Evolutionary conservation across 768 basidiomycete species (phyloP).

Genomic region (Termitomyces sp.): DNA sequence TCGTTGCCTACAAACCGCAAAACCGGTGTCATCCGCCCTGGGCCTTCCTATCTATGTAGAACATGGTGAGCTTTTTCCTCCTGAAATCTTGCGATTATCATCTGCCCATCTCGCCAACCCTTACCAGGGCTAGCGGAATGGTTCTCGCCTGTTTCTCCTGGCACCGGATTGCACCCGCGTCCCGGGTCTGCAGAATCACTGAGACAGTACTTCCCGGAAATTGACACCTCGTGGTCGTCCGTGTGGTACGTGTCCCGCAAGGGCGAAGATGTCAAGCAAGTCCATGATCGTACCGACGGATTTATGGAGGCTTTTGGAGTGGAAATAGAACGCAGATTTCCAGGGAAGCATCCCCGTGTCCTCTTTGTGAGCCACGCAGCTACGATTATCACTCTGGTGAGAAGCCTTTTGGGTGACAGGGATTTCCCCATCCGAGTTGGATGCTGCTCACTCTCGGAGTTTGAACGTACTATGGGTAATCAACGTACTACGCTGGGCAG

Average conservation of each 20-base stretch:
- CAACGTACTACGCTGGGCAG: conserved; percentile 30
- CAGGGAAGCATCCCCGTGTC: conserved; percentile 45
- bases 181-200: conserved; percentile 58
- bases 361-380: conserved; percentile 77
- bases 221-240: conserved; percentile 64
- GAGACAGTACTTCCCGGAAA: conserved; percentile 51
- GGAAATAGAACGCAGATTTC: conserved; percentile 45
- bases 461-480: conserved; percentile 35
- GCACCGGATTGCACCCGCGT: conserved; percentile 75
- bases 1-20: conserved; percentile 82
- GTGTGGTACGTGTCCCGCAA: conserved; percentile 70
- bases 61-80: conserved; percentile 51
- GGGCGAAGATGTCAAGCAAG: conserved; percentile 64
- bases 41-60: conserved; percentile 73
- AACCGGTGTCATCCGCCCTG: conserved; percentile 61
- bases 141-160: conserved; percentile 69
- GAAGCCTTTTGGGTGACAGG: conserved; percentile 55
- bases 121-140: conserved; percentile 70
- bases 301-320: conserved; percentile 53
- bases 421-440: conserved; percentile 59
- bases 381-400: conserved; percentile 63
- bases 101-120: background rate
- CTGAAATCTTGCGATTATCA: background rate
- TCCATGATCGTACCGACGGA: conserved; percentile 59
- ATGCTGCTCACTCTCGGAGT: conserved; percentile 71